Percentiles rank a stretch among this genome's conserved stretches.
These are phyloP conservation scores for Pythium plurisporium DNA, from an alignment of 352 stramenopile genomes.

Conservation along the genomic window DNA sequence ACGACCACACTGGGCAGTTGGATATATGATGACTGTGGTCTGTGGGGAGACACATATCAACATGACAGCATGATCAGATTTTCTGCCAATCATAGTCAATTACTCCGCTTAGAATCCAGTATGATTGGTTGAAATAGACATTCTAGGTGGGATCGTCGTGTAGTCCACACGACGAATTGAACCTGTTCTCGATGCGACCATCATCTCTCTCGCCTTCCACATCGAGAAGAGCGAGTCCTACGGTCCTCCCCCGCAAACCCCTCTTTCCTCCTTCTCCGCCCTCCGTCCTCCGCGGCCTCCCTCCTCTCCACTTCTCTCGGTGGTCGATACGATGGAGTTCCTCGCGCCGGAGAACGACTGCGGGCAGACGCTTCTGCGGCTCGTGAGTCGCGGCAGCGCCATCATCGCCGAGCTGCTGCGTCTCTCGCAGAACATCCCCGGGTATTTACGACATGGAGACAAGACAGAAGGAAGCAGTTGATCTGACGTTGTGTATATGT, in stretches of 20 bases:
- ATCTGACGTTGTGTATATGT: not conserved
- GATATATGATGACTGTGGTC: too few relatives aligned
- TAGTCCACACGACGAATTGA: constrained; percentile 21
- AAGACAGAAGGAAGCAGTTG: not conserved
- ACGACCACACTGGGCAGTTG: too few relatives aligned
- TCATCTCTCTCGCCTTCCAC: not conserved
- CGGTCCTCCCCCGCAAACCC: not conserved
- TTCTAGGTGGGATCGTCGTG: not conserved
- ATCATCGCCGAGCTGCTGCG: constrained; percentile 93
- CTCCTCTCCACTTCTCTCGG: too few relatives aligned
- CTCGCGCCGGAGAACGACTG: constrained; percentile 92
- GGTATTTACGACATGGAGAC: constrained; percentile 26
- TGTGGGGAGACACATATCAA: too few relatives aligned
- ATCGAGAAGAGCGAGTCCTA: not conserved
- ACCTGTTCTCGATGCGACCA: constrained; percentile 10
- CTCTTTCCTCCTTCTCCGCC: not conserved
- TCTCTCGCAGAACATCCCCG: constrained; percentile 89
- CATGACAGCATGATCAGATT: constrained; percentile 7
- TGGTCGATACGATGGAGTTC: constrained; percentile 86
- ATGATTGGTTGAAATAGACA: constrained; percentile 20
- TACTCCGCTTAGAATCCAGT: not conserved
- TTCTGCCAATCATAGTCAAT: constrained; percentile 13
- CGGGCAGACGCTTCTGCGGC: constrained; percentile 91
- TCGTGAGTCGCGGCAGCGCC: constrained; percentile 88
- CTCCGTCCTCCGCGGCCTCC: too few relatives aligned